Base-by-base conservation (phyloP, 2,329 filamentous ascomycete genomes). In the Blumeriella jaapii region DNA sequence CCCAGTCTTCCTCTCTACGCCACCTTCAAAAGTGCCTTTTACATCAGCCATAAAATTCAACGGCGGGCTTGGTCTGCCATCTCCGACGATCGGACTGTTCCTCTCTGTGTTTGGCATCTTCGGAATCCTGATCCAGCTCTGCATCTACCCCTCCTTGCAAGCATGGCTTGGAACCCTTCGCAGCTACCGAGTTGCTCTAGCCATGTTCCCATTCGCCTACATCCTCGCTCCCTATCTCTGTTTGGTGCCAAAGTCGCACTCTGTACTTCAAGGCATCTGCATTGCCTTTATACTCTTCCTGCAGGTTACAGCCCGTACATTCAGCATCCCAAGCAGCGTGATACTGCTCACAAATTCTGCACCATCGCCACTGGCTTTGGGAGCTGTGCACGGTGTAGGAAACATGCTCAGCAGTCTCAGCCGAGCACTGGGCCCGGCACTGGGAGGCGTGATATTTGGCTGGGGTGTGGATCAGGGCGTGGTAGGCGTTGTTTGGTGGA, bases 261-360 rank as follows among this genome's bases (percentile, higher is more conserved):
- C 57, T 50, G 45, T 61, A 18, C 55, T 65, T 44, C 58, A 61
- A 62, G 1, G 55, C 73, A 4, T 57, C 59, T 45, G 59, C 71
- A 34, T 82, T 74, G 78, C 57, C 0, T 45, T 69, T 1, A 73
- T 83, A 1, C 62, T 83, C 2, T 63, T 72, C 7, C 53, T 84
- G 3, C 81, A 87, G 51, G 80, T 85, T 12, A 64, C 78, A 4
- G 81, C 77, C 0, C 67, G 82, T 18, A 87, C 82, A 0, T 84
- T 87, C 48, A 68, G 68, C 0, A 56, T 71, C 6, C 71, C 71
- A 1, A 68, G 68, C 3, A 70, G 66, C 50, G 71, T 72, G 22
- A 73, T 76, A 37, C 55, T 76, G 6, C 58, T 76, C 27, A 75
- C 73, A 40, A 74, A 76, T 49, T 68, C 69, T 46, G 69, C 67